Evolutionary conservation across 208 protist genomes (phyloP).

Genomic region (Trypanosoma cruzi): DNA sequence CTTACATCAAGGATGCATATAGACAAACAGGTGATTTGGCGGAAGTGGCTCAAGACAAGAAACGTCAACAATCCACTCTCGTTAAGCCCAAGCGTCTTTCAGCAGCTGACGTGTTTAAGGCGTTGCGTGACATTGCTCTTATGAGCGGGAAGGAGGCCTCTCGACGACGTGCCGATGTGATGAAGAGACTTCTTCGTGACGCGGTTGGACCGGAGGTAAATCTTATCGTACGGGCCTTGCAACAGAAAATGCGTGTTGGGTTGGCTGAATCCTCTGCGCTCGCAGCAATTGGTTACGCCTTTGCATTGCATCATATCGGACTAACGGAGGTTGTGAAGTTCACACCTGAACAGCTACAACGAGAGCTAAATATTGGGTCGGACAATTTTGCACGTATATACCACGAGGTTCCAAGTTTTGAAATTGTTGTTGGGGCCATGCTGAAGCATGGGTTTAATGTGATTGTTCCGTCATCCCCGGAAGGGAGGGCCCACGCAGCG

Average conservation of each 20-base stretch:
- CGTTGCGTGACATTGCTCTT: conserved; percentile 91
- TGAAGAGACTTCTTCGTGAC: conserved; percentile 94
- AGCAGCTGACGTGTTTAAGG: conserved; percentile 88
- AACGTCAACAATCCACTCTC: conserved; percentile 88
- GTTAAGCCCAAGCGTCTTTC: conserved; percentile 93
- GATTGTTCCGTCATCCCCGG: conserved; percentile 56
- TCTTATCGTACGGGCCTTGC: conserved; percentile 96
- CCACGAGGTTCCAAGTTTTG: conserved; percentile 87
- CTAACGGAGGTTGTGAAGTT: conserved; percentile 32
- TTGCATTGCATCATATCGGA: conserved; percentile 80
- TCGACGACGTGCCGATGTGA: conserved; percentile 92
- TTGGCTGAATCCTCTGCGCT: conserved; percentile 97
- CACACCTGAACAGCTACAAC: conserved; percentile 60
- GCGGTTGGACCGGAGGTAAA: conserved; percentile 92
- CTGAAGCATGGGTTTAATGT: conserved; percentile 77
- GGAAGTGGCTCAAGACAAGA: conserved; percentile 92
- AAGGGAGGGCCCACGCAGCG: conserved; percentile 35
- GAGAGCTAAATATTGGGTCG: conserved; percentile 59
- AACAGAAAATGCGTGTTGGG: conserved; percentile 98
- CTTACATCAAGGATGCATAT: conserved; percentile 86
- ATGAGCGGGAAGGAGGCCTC: conserved; percentile 90
- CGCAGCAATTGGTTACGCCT: conserved; percentile 94
- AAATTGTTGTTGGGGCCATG: conserved; percentile 72
- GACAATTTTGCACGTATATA: conserved; percentile 66
- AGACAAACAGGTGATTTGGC: conserved; percentile 95